phyloP scores from a whole-genome alignment of 2,329 filamentous ascomycete species.

The Fusarium anguioides region DNA sequence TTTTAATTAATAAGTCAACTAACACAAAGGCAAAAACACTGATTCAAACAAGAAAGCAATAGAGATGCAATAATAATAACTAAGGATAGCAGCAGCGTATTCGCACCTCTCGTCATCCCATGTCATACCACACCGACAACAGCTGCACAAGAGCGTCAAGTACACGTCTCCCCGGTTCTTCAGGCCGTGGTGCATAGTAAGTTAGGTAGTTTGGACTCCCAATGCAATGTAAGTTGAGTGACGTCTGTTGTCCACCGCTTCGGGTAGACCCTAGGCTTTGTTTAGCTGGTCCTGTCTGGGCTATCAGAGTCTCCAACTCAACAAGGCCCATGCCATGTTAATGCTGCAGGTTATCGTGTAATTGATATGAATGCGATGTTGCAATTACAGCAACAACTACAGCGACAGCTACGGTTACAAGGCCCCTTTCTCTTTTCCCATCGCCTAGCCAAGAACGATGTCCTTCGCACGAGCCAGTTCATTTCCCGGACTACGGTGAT shows the following conservation, averaged over 20 bases:
- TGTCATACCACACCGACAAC: constrained; percentile 42
- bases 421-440: constrained; percentile 32
- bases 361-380: neutral
- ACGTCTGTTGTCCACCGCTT: constrained; percentile 38
- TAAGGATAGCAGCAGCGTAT: constrained; percentile 15
- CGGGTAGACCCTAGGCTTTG: constrained; percentile 23
- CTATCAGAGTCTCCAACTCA: constrained; percentile 10
- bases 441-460: constrained; percentile 32
- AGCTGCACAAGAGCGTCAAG: constrained; percentile 39
- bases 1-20: neutral
- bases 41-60: constrained; percentile 28
- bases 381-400: neutral
- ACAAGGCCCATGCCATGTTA: constrained; percentile 12
- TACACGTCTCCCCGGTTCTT: constrained; percentile 35
- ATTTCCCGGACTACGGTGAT: constrained; percentile 19
- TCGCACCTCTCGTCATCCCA: constrained; percentile 40
- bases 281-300: constrained; percentile 20
- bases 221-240: constrained; percentile 23
- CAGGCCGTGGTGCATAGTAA: constrained; percentile 31
- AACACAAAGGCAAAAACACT: constrained; percentile 23
- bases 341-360: constrained; percentile 19
- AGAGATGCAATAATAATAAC: neutral
- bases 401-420: constrained; percentile 1
- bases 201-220: constrained; percentile 10
- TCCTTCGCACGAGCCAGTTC: constrained; percentile 38